Conservation (phyloP, 306 rosid genomes). For the Cicer bijugum region DNA sequence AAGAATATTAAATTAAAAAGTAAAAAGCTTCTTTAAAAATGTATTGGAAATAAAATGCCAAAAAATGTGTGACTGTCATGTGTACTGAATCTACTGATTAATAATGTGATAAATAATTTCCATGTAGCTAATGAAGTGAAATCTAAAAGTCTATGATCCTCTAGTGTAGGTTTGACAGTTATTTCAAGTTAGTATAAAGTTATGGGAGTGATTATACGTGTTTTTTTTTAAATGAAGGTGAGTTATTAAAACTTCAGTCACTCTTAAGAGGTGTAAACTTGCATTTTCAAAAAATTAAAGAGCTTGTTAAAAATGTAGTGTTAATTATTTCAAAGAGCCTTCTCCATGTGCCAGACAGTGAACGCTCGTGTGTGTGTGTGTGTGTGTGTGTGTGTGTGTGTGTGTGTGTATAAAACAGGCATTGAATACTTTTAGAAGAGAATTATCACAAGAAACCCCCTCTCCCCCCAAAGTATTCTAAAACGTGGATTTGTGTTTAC, state of each 20-base stretch:
- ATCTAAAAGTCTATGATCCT: background rate
- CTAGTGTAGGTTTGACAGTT: background rate
- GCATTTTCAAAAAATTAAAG: conserved; percentile 17
- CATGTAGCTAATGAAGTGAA: background rate
- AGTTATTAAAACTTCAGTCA: conserved; percentile 18
- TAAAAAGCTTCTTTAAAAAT: background rate
- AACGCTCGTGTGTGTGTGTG: background rate
- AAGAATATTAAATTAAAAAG: background rate
- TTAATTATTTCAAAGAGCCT: conserved; percentile 32
- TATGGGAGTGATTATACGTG: background rate
- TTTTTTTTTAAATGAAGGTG: background rate
- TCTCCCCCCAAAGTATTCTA: conserved; percentile 1
- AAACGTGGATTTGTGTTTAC: conserved; percentile 52
- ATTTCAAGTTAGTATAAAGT: conserved; percentile 15
- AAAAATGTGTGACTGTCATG: background rate
- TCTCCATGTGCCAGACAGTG: conserved; percentile 10
- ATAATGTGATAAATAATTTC: background rate
- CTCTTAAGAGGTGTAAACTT: background rate
- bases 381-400: too few relatives aligned
- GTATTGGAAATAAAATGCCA: background rate
- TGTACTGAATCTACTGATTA: background rate
- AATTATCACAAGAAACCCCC: conserved; percentile 21
- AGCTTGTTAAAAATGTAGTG: conserved; percentile 12
- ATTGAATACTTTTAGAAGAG: conserved; percentile 26
- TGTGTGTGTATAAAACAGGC: background rate